Conservation (phyloP, 768 basidiomycete genomes). For the Mycena albidolilacea region DNA sequence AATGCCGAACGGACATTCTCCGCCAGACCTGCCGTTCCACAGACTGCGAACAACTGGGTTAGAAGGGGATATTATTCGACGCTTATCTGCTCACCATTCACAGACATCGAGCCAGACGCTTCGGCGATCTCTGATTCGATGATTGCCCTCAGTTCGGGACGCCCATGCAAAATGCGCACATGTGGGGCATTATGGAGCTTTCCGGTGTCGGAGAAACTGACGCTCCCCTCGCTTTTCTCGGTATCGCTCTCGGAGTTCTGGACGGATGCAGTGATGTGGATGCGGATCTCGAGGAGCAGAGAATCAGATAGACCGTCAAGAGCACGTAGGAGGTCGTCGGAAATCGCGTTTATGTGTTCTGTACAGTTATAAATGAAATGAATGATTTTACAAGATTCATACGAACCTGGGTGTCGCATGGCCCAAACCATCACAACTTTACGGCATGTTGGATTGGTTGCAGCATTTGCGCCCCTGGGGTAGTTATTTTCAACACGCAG, state of each 20-base stretch:
- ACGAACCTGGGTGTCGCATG: constrained; percentile 53
- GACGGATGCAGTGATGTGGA: constrained; percentile 42
- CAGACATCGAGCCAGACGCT: constrained; percentile 53
- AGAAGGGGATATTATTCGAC: not conserved
- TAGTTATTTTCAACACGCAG: not conserved
- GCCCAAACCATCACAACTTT: constrained; percentile 59
- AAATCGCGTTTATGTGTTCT: constrained; percentile 51
- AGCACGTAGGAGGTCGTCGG: constrained; percentile 41
- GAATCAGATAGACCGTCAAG: constrained; percentile 44
- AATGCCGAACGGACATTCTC: constrained; percentile 53
- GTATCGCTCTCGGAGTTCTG: constrained; percentile 7
- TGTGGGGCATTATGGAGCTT: constrained; percentile 43
- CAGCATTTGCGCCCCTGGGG: constrained; percentile 29
- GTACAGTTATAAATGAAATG: not conserved
- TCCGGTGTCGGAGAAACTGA: constrained; percentile 19
- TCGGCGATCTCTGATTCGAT: constrained; percentile 49
- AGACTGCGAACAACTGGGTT: constrained; percentile 49
- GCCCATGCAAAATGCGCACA: constrained; percentile 46
- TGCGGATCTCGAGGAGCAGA: constrained; percentile 51
- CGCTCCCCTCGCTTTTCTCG: constrained; percentile 23
- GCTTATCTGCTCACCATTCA: constrained; percentile 52
- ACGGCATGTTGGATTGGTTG: constrained; percentile 45
- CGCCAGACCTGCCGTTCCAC: constrained; percentile 55
- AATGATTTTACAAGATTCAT: not conserved
- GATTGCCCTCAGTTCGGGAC: constrained; percentile 51